These are phyloP conservation scores for Boletellus ananas DNA, from an alignment of 768 basidiomycete species.

Conservation along the genomic window DNA sequence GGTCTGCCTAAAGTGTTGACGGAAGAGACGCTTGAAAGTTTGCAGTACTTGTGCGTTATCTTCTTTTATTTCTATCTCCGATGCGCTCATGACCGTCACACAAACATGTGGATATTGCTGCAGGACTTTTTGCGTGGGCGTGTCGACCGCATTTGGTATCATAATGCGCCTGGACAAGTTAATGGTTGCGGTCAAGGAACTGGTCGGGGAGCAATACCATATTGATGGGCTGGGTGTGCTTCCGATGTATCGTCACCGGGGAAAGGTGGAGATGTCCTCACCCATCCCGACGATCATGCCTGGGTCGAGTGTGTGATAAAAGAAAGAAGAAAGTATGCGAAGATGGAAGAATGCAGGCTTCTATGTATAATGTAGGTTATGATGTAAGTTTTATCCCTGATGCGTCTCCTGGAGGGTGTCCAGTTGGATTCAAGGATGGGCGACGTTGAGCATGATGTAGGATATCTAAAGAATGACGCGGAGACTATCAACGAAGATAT, in stretches of 20 bases:
- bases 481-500: too few relatives aligned
- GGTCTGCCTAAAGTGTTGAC: constrained; percentile 70
- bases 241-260: constrained; percentile 21
- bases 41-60: constrained; percentile 71
- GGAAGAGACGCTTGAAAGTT: constrained; percentile 66
- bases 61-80: constrained; percentile 5
- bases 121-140: constrained; percentile 70
- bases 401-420: too few relatives aligned
- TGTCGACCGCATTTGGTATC: constrained; percentile 64
- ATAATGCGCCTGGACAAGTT: constrained; percentile 71
- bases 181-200: constrained; percentile 79
- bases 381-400: neutral
- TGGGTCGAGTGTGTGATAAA: neutral
- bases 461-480: too few relatives aligned
- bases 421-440: too few relatives aligned
- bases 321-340: too few relatives aligned
- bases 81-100: neutral
- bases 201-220: constrained; percentile 85
- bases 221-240: constrained; percentile 60
- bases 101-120: neutral
- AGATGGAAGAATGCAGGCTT: too few relatives aligned
- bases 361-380: neutral
- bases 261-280: constrained; percentile 30
- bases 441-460: too few relatives aligned
- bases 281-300: constrained; percentile 8